Base-by-base conservation (phyloP, 441 rosid species). In the Gossypium gossypioides region DNA sequence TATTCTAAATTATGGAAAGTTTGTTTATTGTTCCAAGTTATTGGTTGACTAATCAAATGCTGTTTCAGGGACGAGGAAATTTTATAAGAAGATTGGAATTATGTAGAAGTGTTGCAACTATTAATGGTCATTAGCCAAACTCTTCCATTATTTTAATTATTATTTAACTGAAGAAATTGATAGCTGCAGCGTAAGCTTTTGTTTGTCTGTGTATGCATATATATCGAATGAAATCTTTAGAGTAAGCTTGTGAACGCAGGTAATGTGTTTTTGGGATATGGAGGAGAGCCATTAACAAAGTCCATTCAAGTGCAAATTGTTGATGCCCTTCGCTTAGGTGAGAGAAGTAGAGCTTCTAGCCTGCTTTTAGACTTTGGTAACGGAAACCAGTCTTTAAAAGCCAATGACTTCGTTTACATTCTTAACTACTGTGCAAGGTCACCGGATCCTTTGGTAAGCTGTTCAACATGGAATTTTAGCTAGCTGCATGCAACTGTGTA, bases 401-500 rank as follows among this genome's bases (percentile, higher is more conserved):
- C 85, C 13, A 2, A 74, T 66, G 91, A 91, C 77, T 87, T 93
- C 57, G 68, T 80, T 69, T 76, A 71, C 78, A 84, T 93, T 84
- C 80, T 93, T 22, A 68, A 61, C 2, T 85, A 89, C 74, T 93
- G 98, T 78, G 96, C 92, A 0, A 82, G 40, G 64, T 86, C 87
- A 72, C 88, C 91, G 3, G 96, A 93, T 76, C 91, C 98, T 71
- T 75, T 87, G 86, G 98, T 93, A 84, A 85, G 89, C 76, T 73
- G 65, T 74, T 69, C 13, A 46, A 48, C 12, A n/a, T 46, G 19
- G 61, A 73, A 69, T 1, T 70, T 69, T 25, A 16, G 48, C 74
- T 72, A 58, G 71, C 51, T 72, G 37, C 62, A 12, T 37, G 16
- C 16, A 8, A 64, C 15, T 52, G 40, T 74, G 6, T 57, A 25